Base-by-base conservation (phyloP, 1,139 yeast genomes). In the Debaryomycetaceae sp. region DNA sequence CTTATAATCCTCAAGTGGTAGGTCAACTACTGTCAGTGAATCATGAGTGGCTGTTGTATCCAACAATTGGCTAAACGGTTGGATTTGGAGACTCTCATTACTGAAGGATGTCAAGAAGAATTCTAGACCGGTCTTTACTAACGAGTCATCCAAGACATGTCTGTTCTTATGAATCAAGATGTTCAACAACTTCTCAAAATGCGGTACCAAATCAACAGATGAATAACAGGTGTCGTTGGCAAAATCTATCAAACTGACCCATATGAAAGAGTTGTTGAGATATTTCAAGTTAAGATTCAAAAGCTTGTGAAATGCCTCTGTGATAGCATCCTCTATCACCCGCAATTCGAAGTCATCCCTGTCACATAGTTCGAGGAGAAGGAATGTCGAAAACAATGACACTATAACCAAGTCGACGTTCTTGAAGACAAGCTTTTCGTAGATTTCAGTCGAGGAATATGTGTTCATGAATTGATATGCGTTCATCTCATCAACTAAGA, bases 211-310 rank as follows among this genome's bases (percentile, higher is more conserved):
- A 23, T 59, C 42, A 33, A 67, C 45, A 43, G 67, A 68, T 8
- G 60, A 49, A 42, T 61, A 63, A 45, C 72, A 67, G 6, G 61
- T 51, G 40, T 67, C 72, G 42, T 65, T 64, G 4, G 63, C 63
- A 29, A 56, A 55, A 40, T 66, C 64, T 35, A 67, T 50, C 37
- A 68, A 51, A 22, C 59, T 49, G 3, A 67, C 55, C 71, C 72
- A 67, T 2, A 57, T 46, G 37, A 59, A 42, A 1, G 62, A 48
- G 20, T 47, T 45, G 38, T 33, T 39, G 22, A 33, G 42, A 29
- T 34, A 48, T 33, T 47, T 44, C 31, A 47, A 31, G 14, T 52
- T 44, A 9, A 49, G n/a, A 11, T 43, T 43, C 9, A 57, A 46
- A 24, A 55, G 20, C 17, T 39, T 43, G 5, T 42, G 36, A 6